Percentiles rank a stretch among this genome's conserved stretches.
Evolutionary conservation across 2,329 filamentous ascomycete species (phyloP).

Genomic region (Coleophoma cylindrospora): DNA sequence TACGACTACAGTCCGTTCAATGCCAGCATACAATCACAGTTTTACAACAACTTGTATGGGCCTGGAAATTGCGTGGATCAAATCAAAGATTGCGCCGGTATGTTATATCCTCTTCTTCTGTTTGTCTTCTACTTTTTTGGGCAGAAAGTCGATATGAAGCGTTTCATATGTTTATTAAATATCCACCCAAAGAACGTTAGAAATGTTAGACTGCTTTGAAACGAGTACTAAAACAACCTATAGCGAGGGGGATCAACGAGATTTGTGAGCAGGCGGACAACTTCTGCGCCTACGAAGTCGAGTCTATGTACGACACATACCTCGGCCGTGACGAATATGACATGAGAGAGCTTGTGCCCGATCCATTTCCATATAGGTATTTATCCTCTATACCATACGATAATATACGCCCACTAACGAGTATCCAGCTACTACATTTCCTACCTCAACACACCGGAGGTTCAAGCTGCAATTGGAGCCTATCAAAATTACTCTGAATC

Average conservation of each 20-base stretch:
- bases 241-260: constrained; percentile 38
- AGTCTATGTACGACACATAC: constrained; percentile 44
- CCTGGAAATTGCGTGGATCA: constrained; percentile 55
- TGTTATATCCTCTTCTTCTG: neutral
- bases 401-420: neutral
- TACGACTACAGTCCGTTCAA: constrained; percentile 50
- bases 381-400: neutral
- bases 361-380: constrained; percentile 48
- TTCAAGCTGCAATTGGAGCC: constrained; percentile 54
- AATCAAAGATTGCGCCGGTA: constrained; percentile 44
- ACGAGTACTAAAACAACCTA: neutral
- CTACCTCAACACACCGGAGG: constrained; percentile 51
- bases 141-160: no score
- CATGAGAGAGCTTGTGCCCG: constrained; percentile 46
- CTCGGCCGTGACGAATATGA: constrained; percentile 54
- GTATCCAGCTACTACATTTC: constrained; percentile 37
- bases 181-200: no score
- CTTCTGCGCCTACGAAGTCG: constrained; percentile 50
- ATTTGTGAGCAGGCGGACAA: constrained; percentile 48
- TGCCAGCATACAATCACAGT: constrained; percentile 38
- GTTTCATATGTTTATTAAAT: no score
- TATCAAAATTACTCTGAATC: constrained; percentile 50
- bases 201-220: no score
- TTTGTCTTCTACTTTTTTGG: neutral
- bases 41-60: constrained; percentile 57